Evolutionary conservation across 495 filamentous ascomycete genomes (phyloP).

Genomic region (Rhypophila decipiens): DNA sequence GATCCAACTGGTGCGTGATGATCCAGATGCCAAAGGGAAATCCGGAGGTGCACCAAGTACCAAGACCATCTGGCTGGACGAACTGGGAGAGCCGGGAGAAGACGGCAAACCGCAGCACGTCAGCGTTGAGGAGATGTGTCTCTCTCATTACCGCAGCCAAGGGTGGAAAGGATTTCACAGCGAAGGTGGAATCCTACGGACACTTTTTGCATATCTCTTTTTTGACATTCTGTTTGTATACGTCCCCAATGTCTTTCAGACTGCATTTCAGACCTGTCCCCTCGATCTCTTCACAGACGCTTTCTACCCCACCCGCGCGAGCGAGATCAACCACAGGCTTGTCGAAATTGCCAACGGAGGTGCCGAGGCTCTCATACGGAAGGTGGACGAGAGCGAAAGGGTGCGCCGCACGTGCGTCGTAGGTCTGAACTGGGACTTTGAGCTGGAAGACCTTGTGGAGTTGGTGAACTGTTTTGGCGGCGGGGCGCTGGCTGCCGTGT

Average conservation of each 20-base stretch:
- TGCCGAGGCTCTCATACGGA: slow-evolving; percentile 58
- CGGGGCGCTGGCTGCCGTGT: slow-evolving; percentile 72
- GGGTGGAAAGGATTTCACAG: slow-evolving; percentile 94
- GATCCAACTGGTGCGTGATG: slow-evolving; percentile 61
- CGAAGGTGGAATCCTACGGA: slow-evolving; percentile 85
- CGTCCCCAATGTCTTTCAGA: slow-evolving; percentile 95
- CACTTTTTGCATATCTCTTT: slow-evolving; percentile 87
- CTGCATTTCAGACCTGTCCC: slow-evolving; percentile 86
- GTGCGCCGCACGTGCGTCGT: slow-evolving; percentile 74
- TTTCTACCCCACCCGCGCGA: slow-evolving; percentile 78
- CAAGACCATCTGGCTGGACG: slow-evolving; percentile 86
- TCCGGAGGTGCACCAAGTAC: slow-evolving; percentile 46
- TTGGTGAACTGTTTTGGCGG: slow-evolving; percentile 74
- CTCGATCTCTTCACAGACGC: slow-evolving; percentile 90
- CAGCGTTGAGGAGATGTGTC: slow-evolving; percentile 84
- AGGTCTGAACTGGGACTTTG: slow-evolving; percentile 86
- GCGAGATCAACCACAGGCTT: slow-evolving; percentile 84
- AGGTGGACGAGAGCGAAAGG: slow-evolving; percentile 57
- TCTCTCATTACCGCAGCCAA: slow-evolving; percentile 71
- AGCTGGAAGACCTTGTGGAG: slow-evolving; percentile 71
- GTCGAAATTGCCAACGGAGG: slow-evolving; percentile 76
- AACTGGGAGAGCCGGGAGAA: slow-evolving; percentile 57
- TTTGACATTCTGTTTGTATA: slow-evolving; percentile 91
- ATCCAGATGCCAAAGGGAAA: slow-evolving; percentile 30
- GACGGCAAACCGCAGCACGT: slow-evolving; percentile 41